These are phyloP conservation scores for Speleostelium caveatum DNA, from an alignment of 78 protist species.

Conservation along the genomic window DNA sequence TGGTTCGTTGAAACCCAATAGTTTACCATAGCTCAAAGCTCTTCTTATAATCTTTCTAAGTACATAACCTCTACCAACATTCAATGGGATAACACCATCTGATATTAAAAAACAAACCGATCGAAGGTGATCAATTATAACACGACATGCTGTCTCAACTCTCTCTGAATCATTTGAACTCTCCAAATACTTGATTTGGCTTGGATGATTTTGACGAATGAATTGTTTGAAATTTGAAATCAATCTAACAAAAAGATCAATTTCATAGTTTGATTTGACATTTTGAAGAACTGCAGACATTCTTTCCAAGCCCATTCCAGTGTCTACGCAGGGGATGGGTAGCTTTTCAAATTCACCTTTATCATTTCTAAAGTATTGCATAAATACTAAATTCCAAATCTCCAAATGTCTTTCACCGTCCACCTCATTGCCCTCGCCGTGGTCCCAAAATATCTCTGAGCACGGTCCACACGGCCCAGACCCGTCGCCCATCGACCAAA, in stretches of 20 bases:
- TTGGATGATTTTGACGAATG: neutral
- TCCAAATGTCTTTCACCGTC: slow-evolving; percentile 85
- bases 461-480: slow-evolving; percentile 93
- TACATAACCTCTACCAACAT: slow-evolving; percentile 86
- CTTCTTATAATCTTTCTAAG: slow-evolving; percentile 81
- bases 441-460: slow-evolving; percentile 87
- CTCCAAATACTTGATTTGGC: neutral
- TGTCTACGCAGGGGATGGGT: slow-evolving; percentile 79
- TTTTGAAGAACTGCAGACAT: slow-evolving; percentile 84
- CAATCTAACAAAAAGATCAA: slow-evolving; percentile 70
- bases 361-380: slow-evolving; percentile 56
- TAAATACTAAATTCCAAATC: slow-evolving; percentile 91
- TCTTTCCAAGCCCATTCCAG: slow-evolving; percentile 94
- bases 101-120: slow-evolving; percentile 53
- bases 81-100: slow-evolving; percentile 83
- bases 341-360: slow-evolving; percentile 22
- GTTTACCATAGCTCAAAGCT: slow-evolving; percentile 43
- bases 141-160: slow-evolving; percentile 73
- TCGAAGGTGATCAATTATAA: slow-evolving; percentile 86
- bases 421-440: slow-evolving; percentile 16
- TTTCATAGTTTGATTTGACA: slow-evolving; percentile 55
- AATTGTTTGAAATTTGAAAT: slow-evolving; percentile 80
- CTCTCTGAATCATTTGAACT: neutral
- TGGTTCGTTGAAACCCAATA: slow-evolving; percentile 60
- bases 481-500: slow-evolving; percentile 87